Conservation (phyloP, 441 rosid species). For the Erodium chrysanthum region DNA sequence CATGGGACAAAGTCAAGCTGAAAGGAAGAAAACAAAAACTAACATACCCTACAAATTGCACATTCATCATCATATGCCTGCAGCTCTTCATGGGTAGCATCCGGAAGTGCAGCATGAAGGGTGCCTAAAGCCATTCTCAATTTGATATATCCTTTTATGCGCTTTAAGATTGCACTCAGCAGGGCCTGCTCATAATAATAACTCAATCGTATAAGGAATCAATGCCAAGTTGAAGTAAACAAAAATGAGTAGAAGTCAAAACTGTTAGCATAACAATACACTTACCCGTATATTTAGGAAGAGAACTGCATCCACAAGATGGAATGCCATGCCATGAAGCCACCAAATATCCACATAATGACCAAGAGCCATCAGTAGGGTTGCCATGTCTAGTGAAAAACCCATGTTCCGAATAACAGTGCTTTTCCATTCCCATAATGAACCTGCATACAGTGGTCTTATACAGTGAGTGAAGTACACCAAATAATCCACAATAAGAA, state of each 20-base stretch:
- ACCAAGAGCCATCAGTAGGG: constrained; percentile 81
- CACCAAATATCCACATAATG: constrained; percentile 89
- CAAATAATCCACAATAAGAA: not conserved
- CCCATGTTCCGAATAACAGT: constrained; percentile 62
- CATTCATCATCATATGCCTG: constrained; percentile 91
- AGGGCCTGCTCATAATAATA: constrained; percentile 55
- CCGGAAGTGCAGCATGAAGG: constrained; percentile 98
- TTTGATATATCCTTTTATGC: constrained; percentile 77
- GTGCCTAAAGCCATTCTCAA: constrained; percentile 73
- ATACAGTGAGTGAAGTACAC: not conserved
- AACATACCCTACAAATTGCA: constrained; percentile 94
- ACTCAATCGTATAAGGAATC: constrained; percentile 7
- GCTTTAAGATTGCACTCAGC: constrained; percentile 79
- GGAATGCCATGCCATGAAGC: constrained; percentile 95
- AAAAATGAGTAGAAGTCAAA: not conserved
- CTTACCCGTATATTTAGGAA: constrained; percentile 86
- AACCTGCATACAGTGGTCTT: constrained; percentile 37
- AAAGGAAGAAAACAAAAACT: constrained; percentile 13
- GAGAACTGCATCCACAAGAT: constrained; percentile 81
- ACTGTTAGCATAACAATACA: constrained; percentile 18
- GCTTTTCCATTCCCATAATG: constrained; percentile 91
- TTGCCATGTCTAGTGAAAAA: constrained; percentile 83
- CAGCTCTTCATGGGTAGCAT: constrained; percentile 86
- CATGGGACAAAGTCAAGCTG: constrained; percentile 15
- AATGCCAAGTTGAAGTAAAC: not conserved